These are phyloP conservation scores for Pinus taeda DNA, from an alignment of 75 land plant genomes.

Conservation along the genomic window DNA sequence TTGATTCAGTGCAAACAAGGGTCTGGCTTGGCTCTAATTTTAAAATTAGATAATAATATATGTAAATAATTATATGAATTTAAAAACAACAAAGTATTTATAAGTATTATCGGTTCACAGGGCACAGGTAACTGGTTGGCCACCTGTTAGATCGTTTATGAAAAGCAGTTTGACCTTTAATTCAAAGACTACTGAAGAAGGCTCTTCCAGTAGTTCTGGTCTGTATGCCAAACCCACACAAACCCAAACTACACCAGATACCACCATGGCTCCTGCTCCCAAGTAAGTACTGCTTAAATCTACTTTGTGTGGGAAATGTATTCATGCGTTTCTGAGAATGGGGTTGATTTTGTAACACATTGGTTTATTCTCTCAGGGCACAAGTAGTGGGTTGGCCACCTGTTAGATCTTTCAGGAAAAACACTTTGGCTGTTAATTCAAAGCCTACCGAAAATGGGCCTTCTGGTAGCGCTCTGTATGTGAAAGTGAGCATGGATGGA, in stretches of 20 bases:
- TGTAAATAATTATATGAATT: too few relatives aligned
- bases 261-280: conserved; percentile 23
- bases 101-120: background rate
- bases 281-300: background rate
- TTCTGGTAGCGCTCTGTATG: conserved; percentile 36
- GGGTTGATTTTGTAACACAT: background rate
- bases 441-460: conserved; percentile 40
- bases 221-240: too few relatives aligned
- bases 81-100: too few relatives aligned
- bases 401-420: conserved; percentile 69
- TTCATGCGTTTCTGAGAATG: too few relatives aligned
- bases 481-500: conserved; percentile 88
- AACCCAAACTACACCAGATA: background rate
- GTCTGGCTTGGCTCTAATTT: too few relatives aligned
- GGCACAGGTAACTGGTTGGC: background rate
- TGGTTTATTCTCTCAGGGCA: conserved; percentile 35
- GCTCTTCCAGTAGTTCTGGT: too few relatives aligned
- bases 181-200: too few relatives aligned
- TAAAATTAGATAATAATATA: too few relatives aligned
- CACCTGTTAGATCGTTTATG: background rate
- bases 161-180: background rate
- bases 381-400: conserved; percentile 90
- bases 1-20: too few relatives aligned
- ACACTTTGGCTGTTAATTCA: conserved; percentile 43
- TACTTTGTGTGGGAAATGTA: background rate